A percentile compares a stretch with the other conserved stretches of the same genome.
These are phyloP conservation scores for Fusarium chaquense DNA, from an alignment of 2,329 filamentous ascomycete species.

Conservation along the genomic window DNA sequence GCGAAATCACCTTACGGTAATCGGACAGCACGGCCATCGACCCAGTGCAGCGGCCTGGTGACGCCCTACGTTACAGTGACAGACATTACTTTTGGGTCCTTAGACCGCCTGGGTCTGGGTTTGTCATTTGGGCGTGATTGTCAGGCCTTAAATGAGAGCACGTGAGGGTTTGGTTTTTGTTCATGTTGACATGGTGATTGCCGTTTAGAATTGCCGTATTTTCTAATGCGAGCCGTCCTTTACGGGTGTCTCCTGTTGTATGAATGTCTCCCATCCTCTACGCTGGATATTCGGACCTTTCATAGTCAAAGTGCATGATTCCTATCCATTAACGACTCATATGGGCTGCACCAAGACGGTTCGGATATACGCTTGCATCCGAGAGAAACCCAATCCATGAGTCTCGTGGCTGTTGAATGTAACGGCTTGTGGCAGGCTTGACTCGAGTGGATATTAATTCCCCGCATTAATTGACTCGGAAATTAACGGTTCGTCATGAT, in stretches of 20 bases:
- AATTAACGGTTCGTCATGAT: background rate
- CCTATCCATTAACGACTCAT: background rate
- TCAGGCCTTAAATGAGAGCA: background rate
- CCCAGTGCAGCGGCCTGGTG: conserved; percentile 28
- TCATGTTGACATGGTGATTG: background rate
- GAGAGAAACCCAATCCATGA: conserved; percentile 15
- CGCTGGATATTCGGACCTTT: conserved; percentile 14
- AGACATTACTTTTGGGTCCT: background rate
- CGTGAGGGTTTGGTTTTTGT: background rate
- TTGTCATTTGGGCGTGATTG: background rate
- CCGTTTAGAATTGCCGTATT: conserved; percentile 15
- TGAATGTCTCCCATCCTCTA: background rate
- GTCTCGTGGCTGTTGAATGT: conserved; percentile 13
- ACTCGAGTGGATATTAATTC: background rate
- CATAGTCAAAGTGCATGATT: conserved; percentile 1
- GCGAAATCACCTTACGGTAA: conserved; percentile 4
- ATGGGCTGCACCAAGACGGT: background rate
- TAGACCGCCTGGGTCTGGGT: conserved; percentile 9
- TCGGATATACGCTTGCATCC: conserved; percentile 13
- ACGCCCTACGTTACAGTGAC: conserved; percentile 11
- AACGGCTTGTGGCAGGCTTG: conserved; percentile 15
- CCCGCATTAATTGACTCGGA: conserved; percentile 25
- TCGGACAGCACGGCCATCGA: conserved; percentile 13
- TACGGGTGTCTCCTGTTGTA: too few relatives aligned
- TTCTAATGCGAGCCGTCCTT: too few relatives aligned